phyloP scores from a whole-genome alignment of 1,284 basidiomycete genomes.

The Pterulicium gracile region DNA sequence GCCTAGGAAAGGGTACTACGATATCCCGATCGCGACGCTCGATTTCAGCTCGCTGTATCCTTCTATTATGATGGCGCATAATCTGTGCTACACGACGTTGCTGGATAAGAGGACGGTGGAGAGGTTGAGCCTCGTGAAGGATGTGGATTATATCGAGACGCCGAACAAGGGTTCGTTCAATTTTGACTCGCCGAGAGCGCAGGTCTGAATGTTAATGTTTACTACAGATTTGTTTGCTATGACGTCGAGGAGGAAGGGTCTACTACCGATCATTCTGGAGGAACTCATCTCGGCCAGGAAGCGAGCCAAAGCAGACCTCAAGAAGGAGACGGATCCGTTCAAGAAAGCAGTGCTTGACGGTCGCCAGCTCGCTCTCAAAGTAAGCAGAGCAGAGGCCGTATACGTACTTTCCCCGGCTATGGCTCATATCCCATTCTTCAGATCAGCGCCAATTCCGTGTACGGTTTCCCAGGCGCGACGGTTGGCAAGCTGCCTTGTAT shows the following conservation, averaged over 20 bases:
- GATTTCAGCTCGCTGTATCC: constrained; percentile 97
- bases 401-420: too few species aligned
- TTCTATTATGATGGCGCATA: constrained; percentile 99
- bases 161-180: constrained; percentile 75
- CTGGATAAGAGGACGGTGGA: constrained; percentile 73
- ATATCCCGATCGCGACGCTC: constrained; percentile 88
- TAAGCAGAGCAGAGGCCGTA: constrained; percentile 22
- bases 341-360: constrained; percentile 91
- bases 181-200: not conserved
- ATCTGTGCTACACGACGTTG: constrained; percentile 91
- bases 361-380: constrained; percentile 89
- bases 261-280: constrained; percentile 86
- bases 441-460: constrained; percentile 97
- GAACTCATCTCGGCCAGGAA: constrained; percentile 88
- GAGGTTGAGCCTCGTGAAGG: constrained; percentile 65
- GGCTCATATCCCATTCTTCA: too few species aligned
- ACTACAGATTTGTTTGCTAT: constrained; percentile 75
- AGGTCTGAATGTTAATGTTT: not conserved
- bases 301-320: constrained; percentile 85
- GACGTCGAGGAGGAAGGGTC: constrained; percentile 64
- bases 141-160: constrained; percentile 83
- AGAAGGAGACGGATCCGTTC: constrained; percentile 92
- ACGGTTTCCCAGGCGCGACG: constrained; percentile 94
- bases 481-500: constrained; percentile 92
- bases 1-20: constrained; percentile 88